Conservation (phyloP, 2,329 filamentous ascomycete species). For the Penicillium concentricum region DNA sequence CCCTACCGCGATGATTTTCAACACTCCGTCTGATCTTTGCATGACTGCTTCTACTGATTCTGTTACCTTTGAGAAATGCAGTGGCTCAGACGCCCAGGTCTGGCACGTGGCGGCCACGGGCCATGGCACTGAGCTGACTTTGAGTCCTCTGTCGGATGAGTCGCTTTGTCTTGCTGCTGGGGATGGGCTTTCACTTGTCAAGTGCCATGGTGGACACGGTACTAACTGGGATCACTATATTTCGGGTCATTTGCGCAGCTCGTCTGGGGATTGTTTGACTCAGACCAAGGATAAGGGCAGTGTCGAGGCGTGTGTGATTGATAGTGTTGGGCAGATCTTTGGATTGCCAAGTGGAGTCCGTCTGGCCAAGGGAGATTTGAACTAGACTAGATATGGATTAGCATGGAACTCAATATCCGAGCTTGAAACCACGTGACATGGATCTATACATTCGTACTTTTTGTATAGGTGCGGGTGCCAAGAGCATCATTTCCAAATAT, state of each 20-base stretch:
- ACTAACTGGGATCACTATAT: slow-evolving; percentile 48
- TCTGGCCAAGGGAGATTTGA: slow-evolving; percentile 1
- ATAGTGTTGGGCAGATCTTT: slow-evolving; percentile 48
- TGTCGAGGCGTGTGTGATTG: slow-evolving; percentile 36
- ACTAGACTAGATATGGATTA: neutral
- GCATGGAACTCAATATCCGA: neutral
- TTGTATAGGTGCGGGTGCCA: neutral
- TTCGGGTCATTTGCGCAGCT: slow-evolving; percentile 46
- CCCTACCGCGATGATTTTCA: slow-evolving; percentile 53
- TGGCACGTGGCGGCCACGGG: slow-evolving; percentile 36
- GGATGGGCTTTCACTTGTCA: slow-evolving; percentile 8
- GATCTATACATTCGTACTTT: neutral
- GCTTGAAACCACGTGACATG: neutral
- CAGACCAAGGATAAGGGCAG: slow-evolving; percentile 29
- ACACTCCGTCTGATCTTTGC: slow-evolving; percentile 48
- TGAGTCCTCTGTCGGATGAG: slow-evolving; percentile 40
- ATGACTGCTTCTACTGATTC: slow-evolving; percentile 35
- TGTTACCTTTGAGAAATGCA: slow-evolving; percentile 40
- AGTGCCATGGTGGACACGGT: slow-evolving; percentile 18
- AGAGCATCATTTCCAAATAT: neutral
- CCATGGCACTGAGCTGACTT: slow-evolving; percentile 29
- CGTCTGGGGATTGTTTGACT: slow-evolving; percentile 39
- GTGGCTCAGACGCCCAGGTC: slow-evolving; percentile 43
- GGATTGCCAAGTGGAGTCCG: slow-evolving; percentile 45
- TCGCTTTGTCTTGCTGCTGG: slow-evolving; percentile 34